Base-by-base conservation (phyloP, 139 green algal genomes). In the Desmodesmus armatus region DNA sequence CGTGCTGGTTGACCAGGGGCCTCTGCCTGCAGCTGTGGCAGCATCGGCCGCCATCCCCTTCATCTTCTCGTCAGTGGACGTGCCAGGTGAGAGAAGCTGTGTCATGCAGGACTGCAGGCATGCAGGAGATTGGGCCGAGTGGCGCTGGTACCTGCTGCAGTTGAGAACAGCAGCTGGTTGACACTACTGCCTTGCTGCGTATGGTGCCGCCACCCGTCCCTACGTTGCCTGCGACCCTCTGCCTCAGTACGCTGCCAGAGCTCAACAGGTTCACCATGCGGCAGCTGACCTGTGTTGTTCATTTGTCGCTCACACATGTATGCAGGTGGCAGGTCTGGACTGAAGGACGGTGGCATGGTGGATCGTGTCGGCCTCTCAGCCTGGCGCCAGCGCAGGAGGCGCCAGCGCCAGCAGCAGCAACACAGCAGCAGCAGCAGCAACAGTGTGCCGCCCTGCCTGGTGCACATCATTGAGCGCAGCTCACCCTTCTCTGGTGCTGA, bases 11-110 rank as follows among this genome's bases (percentile, higher is more conserved):
- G 90, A 97, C 85, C 91, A 81, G 37, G 96, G 96, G 43, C 85
- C 90, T 27, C 89, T 98, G 58, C 92, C 96, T 17, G 93, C 96
- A 75, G 94, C 96, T 3, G 95, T 98, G 27, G 95, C 90, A 51
- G 96, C 96, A 3, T 97, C 93, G 2, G 95, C 94, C 1, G 96
- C 96, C 53, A 97, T 98, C 66, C 96, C 96, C 9, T 87, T 96
- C 29, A 66, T 98, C 0, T 98, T 98, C 70, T 41, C 88, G 5
- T 76, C 85, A 13, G 92, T 98, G 25, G 55, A 90, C 17, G 90
- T 98, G 39, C 94, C 94, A 72, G 93, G 93, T 93, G 80, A 23
- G 76, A 49, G 74, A 62, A 5, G 47, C 5, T 41, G 13, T 5
- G 0, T 11, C 62, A 71, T 1, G 19, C 17, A 2, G 19, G n/a